Evolutionary conservation across 805 yeast genomes (phyloP), one percentile per base, ranked within the genome.

Genomic region (Phaffomyces thermotolerans): DNA sequence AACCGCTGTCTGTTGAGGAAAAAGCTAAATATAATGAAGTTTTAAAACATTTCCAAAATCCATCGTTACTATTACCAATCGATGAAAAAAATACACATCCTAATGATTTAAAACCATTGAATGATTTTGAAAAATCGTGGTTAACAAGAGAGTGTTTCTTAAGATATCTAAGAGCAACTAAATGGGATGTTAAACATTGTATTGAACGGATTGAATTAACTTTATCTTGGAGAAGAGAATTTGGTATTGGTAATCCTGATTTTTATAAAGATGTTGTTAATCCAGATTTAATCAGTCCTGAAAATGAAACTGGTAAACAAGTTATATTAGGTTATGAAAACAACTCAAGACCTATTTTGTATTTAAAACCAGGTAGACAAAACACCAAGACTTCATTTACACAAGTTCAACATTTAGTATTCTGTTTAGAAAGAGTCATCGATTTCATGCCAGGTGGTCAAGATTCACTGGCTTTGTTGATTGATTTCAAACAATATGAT

Each of bases 401-500:
- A 54, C 99, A 93, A 60, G 96, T 93, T n/a, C 95, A 93, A 64
- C 96, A 89, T 61, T 70, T 93, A 60, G 98, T 93, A 7, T 91
- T 73, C 67, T 84, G 84, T 89, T 72, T 93, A 42, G 99, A 93
- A 64, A 74, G 90, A 46, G 95, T 85, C 36, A 90, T 91, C 45
- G 95, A 89, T 63, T 86, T 77, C 63, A 91, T 93, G 97, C 96
- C 97, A 1, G 74, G 88, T 0, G 98, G 98, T 20, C 99, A 93
- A 65, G 99, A 91, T 59, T 83, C 95, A 12, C 69, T 93, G 42
- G 96, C 98, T 1, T 67, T 93, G 42, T 69, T 95, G 50, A 91
- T 93, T 51, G 99, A 93, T 64, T 91, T 93, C 66, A 87, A 91
- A 64, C 81, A 85, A 17, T 80, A 87, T 47, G 61, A 66, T 13